Base-by-base conservation (phyloP, 441 rosid species). In the Populus trichocarpa region DNA sequence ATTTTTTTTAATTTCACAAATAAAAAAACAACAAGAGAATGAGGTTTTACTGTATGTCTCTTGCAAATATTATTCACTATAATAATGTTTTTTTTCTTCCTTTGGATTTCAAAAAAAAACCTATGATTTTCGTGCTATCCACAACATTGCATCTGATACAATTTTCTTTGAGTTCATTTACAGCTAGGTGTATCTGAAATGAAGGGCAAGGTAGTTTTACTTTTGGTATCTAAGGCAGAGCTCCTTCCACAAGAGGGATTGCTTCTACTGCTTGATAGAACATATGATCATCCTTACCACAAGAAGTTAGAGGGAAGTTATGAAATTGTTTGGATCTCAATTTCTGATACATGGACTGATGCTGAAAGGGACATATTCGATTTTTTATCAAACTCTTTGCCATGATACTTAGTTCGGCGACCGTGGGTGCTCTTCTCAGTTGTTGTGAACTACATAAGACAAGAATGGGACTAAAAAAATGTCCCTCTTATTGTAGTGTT, bases 221-320 rank as follows among this genome's bases (percentile, higher is more conserved):
- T 95, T 69, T 74, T 93, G 79, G 22, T 95, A 81, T 89, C 97
- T 69, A 87, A 87, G 70, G 86, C 92, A 53, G 85, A 88, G 75
- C 88, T 85, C 57, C 87, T 83, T 71, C 84, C 91, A 22, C 71
- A 84, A 40, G 95, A 93, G 77, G 84, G 81, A 65, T 67, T 92
- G 64, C 80, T 88, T 76, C 86, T 90, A 67, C 88, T 93, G 22
- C 84, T 88, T 72, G 93, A 91, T 69, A 97, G 87, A 79, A 81
- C 90, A 79, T 82, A 87, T 22, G 86, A 88, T 73, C 84, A 83
- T 79, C 88, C 89, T 5, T 68, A 80, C 53, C 84, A 77, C 61
- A 78, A 80, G 72, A 82, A 79, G 63, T 69, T 84, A 25, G 80
- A 89, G 70, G 83, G 76, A 75, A 78, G 72, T 71, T 94, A 88